Evolutionary conservation across 495 filamentous ascomycete species (phyloP), one percentile per base, ranked within the genome.

Genomic region (Penicillium odoratum): DNA sequence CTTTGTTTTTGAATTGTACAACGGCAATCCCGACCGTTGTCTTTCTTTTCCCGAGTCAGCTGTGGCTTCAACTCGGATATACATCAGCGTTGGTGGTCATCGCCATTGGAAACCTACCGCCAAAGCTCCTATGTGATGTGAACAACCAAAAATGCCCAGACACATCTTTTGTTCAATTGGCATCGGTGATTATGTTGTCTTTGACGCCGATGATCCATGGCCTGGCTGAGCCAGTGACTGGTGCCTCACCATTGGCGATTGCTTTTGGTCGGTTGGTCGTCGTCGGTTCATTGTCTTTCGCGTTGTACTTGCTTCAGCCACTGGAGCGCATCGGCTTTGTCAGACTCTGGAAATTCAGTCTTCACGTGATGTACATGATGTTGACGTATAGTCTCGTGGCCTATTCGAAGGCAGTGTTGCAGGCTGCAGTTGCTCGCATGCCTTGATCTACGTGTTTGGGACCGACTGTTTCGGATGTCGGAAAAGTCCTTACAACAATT

Each of bases 241-340:
- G 16, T 0, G 9, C 25, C 3, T 25, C 51, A 4, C 26, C 46
- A 11, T 55, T 59, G 28, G 51, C 51, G 29, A 31, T 49, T n/a
- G 34, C 46, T 10, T 54, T 55, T 50, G 28, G 57, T 16, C 51
- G 36, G n/a, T 3, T 59, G 9, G 52, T 54, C 25, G 34, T 59
- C 21, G 26, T 36, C 25, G 45, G 29, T 34, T 25, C 30, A 16
- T 18, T 51, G 34, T 46, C 51, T 7, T 16, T 36, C 28, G 25
- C 29, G 18, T 30, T 59, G 2, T 59, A 59, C 36, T 47, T 59
- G 10, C 33, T 56, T 43, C 46, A 47, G 4, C 55, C 55, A 1
- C 40, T 56, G 21, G 47, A 56, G 34, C 25, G 55, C 38, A 44
- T 56, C 29, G 46, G 36, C 7, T 6, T 50, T 13, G 46, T 25